Base-by-base conservation (phyloP, 345 rosid genomes). In the Euclidium syriacum region DNA sequence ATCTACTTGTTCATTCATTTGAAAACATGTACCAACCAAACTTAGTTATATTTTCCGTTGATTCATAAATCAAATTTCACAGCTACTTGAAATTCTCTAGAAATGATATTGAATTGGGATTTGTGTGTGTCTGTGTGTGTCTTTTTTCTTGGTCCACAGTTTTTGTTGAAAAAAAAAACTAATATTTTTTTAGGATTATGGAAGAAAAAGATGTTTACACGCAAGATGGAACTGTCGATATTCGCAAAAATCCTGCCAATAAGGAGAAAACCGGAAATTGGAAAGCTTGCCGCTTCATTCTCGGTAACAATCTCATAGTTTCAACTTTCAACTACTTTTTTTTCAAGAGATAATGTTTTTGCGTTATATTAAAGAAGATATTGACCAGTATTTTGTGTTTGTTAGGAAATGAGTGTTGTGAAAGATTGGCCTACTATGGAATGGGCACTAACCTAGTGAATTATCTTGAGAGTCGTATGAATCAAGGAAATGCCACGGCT, bases 401-500 rank as follows among this genome's bases (percentile, higher is more conserved):
- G 5, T 14, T 41, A 94, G 99, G 96, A 27, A 90, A 83, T 56
- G 96, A 90, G 49, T 81, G 97, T 11, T 95, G 97, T 41, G 99
- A 95, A 68, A 86, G 97, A 63, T 78, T 95, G 85, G 99, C 99
- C 1, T 95, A 95, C 83, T 88, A 95, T 76, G 99, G 97, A n/a
- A 90, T 95, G 99, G 78, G 99, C 10, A 87, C 96, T 42, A 95
- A 90, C 72, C 80, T 95, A 30, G 99, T 90, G 61, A 90, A 84
- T 71, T 95, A 80, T 79, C 85, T 95, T 11, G 54, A 83, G 70
- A 48, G 48, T 2, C 88, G 80, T 44, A 77, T 94, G 47, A 75
- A 80, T 67, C 88, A 78, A 69, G 88, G 95, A 55, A 94, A 80
- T 52, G 97, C 83, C 4, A 26, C 68, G 10, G 99, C 97, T 60